Evolutionary conservation across 78 protist species (phyloP).

Genomic region (Creolimax fragrantissima): DNA sequence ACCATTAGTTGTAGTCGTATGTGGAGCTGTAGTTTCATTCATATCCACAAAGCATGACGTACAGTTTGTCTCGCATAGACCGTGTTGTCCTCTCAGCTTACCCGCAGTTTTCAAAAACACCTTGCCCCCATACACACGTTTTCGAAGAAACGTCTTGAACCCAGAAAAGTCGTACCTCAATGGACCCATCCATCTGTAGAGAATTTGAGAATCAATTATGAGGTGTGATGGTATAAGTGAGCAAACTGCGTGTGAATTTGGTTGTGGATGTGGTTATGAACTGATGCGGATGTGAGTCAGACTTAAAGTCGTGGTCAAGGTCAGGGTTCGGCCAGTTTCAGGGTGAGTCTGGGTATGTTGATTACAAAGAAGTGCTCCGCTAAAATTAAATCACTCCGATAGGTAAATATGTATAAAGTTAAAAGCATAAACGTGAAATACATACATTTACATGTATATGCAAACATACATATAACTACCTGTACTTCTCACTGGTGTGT

Average conservation of each 20-base stretch:
- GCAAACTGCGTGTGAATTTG: not conserved
- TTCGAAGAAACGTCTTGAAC: not conserved
- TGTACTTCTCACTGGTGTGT: not conserved
- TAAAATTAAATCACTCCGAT: not conserved
- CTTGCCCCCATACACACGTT: not conserved
- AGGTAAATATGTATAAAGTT: not conserved
- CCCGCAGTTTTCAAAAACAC: not conserved
- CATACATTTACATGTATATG: not conserved
- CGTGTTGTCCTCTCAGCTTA: not conserved
- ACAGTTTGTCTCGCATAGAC: not conserved
- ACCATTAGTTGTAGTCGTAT: not conserved
- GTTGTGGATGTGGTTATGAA: not conserved
- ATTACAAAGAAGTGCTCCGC: not conserved
- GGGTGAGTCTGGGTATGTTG: not conserved
- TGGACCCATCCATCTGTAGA: slow-evolving; percentile 13
- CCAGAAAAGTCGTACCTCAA: not conserved
- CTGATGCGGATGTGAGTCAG: not conserved
- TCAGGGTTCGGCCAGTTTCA: not conserved
- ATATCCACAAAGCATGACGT: not conserved
- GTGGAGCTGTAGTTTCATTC: not conserved
- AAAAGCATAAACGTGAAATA: not conserved
- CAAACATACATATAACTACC: not conserved
- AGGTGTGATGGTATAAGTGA: not conserved
- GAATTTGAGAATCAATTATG: not conserved
- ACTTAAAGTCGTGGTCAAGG: not conserved